Conservation (phyloP, 2,329 filamentous ascomycete genomes). For the Aspergillus caelatus region DNA sequence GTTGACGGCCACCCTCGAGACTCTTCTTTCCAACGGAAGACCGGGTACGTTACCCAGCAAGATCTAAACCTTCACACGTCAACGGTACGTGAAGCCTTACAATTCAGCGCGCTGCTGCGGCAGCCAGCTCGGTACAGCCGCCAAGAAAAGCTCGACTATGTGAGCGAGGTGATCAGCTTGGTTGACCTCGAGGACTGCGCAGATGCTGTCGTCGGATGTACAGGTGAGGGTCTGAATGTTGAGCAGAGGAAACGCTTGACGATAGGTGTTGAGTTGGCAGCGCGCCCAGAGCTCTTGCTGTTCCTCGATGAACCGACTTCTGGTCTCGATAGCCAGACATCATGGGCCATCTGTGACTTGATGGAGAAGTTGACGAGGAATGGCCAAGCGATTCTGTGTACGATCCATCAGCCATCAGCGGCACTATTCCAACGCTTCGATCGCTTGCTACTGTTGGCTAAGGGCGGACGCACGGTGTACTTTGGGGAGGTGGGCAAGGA, state of each 20-base stretch:
- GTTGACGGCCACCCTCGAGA: conserved; percentile 72
- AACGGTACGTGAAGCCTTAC: conserved; percentile 81
- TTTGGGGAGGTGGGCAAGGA: conserved; percentile 65
- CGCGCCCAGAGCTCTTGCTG: conserved; percentile 80
- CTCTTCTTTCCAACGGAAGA: conserved; percentile 30
- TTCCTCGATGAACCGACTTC: conserved; percentile 93
- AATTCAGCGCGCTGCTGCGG: conserved; percentile 78
- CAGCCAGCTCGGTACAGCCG: conserved; percentile 71
- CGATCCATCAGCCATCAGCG: conserved; percentile 89
- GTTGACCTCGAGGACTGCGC: conserved; percentile 85
- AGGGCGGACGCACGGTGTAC: conserved; percentile 66
- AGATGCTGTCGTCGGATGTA: conserved; percentile 80
- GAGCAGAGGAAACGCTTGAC: conserved; percentile 73
- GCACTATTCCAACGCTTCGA: conserved; percentile 86
- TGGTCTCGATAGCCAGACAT: conserved; percentile 85
- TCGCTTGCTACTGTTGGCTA: conserved; percentile 61
- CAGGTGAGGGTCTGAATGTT: conserved; percentile 40
- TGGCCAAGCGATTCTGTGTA: conserved; percentile 87
- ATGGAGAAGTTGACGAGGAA: conserved; percentile 83
- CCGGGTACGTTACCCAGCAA: conserved; percentile 60
- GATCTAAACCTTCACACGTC: conserved; percentile 80
- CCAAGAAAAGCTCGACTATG: conserved; percentile 78
- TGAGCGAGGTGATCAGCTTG: conserved; percentile 66
- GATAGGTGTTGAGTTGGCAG: conserved; percentile 90
- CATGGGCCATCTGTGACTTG: conserved; percentile 82